Evolutionary conservation across 345 rosid species (phyloP).

Genomic region (Syzygium jambos): DNA sequence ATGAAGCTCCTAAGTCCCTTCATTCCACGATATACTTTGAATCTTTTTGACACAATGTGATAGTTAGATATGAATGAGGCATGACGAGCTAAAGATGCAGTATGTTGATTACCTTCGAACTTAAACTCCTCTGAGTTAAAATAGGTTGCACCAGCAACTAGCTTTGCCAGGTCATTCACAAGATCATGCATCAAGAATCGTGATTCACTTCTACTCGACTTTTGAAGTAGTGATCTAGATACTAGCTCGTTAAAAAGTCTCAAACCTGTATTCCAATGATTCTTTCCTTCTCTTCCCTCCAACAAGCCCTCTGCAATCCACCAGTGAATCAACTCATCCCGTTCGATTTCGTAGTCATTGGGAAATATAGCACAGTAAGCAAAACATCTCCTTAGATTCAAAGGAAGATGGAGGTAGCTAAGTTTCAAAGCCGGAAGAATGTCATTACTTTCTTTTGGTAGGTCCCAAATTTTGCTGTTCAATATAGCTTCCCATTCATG

Average conservation of each 20-base stretch:
- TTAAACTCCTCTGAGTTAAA: background rate
- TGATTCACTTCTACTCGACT: background rate
- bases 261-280: background rate
- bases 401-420: background rate
- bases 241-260: background rate
- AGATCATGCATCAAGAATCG: background rate
- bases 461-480: background rate
- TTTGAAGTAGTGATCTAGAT: background rate
- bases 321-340: background rate
- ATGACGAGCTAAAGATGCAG: background rate
- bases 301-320: background rate
- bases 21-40: background rate
- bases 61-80: rapidly evolving
- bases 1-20: background rate
- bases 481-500: background rate
- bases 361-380: background rate
- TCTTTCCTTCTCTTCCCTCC: background rate
- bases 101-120: background rate
- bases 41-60: rapidly evolving
- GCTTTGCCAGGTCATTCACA: background rate
- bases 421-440: background rate
- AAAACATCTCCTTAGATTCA: background rate
- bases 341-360: background rate
- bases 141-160: background rate
- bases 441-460: rapidly evolving